These are phyloP conservation scores for Saturnispora ahearnii DNA, from an alignment of 805 yeast genomes.

Conservation along the genomic window DNA sequence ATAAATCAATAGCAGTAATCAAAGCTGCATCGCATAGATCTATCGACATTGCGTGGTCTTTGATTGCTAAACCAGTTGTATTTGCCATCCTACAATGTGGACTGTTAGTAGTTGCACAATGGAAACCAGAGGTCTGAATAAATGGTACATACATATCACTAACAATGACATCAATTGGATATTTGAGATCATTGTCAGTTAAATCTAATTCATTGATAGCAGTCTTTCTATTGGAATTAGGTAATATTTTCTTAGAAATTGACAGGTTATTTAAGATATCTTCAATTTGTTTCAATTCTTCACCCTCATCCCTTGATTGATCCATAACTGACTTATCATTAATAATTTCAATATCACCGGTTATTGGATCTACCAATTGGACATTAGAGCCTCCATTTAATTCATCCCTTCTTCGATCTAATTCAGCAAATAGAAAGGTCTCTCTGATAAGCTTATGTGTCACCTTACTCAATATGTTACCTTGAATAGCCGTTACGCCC, in stretches of 20 bases:
- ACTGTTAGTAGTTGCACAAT: conserved; percentile 62
- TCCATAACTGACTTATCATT: conserved; percentile 15
- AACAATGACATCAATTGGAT: conserved; percentile 55
- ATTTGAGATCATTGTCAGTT: conserved; percentile 5
- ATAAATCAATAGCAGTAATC: conserved; percentile 59
- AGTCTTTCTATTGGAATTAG: background rate
- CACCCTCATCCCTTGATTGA: conserved; percentile 14
- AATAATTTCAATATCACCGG: conserved; percentile 4
- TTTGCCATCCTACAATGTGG: conserved; percentile 89
- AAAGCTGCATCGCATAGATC: conserved; percentile 89
- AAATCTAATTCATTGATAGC: conserved; percentile 1
- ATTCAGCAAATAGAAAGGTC: conserved; percentile 32
- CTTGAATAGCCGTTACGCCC: conserved; percentile 78
- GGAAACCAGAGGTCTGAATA: conserved; percentile 41
- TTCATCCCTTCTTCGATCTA: conserved; percentile 22
- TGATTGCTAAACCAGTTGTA: conserved; percentile 71
- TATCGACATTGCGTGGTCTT: conserved; percentile 81
- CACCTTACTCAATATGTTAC: conserved; percentile 62
- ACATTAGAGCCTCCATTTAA: conserved; percentile 4
- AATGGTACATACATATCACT: conserved; percentile 79
- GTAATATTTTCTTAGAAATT: conserved; percentile 2
- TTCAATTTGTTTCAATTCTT: conserved; percentile 3
- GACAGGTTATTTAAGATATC: conserved; percentile 1
- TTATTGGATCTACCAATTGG: conserved; percentile 1
- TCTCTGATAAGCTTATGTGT: conserved; percentile 52